phyloP scores from a whole-genome alignment of 495 filamentous ascomycete species.

The Xylaria cubensis region DNA sequence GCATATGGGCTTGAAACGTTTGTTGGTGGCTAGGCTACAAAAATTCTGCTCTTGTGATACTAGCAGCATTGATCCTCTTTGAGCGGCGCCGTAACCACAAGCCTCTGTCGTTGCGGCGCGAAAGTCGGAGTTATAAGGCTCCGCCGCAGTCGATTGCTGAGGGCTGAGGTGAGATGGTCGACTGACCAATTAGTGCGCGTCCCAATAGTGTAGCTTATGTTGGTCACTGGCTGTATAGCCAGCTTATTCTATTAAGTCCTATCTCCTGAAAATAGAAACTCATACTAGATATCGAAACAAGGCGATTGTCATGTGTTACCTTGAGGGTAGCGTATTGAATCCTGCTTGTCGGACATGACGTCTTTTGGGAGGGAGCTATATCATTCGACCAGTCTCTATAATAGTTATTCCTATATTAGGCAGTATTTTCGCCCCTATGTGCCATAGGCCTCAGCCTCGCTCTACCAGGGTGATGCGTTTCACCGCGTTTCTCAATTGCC shows the following conservation, averaged over 20 bases:
- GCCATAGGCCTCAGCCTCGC: not conserved
- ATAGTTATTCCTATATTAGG: not conserved
- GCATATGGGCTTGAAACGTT: not conserved
- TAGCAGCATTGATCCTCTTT: not conserved
- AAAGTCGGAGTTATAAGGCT: slow-evolving; percentile 16
- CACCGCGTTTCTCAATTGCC: not conserved
- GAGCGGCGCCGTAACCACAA: not conserved
- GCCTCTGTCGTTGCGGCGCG: not conserved
- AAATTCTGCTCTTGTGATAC: not conserved
- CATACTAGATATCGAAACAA: not conserved
- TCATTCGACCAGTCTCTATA: not conserved
- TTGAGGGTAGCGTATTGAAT: not conserved
- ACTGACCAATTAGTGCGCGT: not conserved
- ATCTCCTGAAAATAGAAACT: slow-evolving; percentile 3
- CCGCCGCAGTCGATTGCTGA: slow-evolving; percentile 29
- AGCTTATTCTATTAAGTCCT: not conserved
- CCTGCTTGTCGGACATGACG: not conserved
- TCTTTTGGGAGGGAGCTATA: not conserved
- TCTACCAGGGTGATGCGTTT: not conserved
- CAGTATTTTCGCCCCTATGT: not conserved
- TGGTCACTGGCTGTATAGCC: too few species aligned
- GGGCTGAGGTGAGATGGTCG: slow-evolving; percentile 23
- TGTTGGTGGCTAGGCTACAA: not conserved
- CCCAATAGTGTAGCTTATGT: not conserved
- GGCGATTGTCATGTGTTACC: not conserved